A percentile compares a stretch with the other conserved stretches of the same genome.
Conservation (phyloP, 2,329 filamentous ascomycete genomes). For the Metarhizium sp. region DNA sequence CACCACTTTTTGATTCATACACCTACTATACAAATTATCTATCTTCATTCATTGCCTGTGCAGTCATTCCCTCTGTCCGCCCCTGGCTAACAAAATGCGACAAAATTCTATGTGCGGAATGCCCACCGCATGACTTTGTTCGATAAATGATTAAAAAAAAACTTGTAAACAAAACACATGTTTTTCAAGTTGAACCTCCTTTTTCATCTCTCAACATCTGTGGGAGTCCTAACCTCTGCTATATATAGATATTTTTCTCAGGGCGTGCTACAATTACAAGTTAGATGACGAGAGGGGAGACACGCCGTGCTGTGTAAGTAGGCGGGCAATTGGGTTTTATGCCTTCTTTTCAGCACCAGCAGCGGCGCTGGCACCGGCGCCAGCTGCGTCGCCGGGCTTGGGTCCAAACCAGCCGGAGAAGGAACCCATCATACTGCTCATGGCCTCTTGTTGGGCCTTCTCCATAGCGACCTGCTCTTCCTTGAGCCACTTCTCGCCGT, state of each 20-base stretch:
- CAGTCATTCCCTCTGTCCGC: not conserved
- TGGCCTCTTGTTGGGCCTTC: constrained; percentile 79
- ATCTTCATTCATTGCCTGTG: not conserved
- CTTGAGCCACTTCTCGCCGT: constrained; percentile 91
- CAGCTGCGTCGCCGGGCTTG: constrained; percentile 6
- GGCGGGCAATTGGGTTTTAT: not conserved
- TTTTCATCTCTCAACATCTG: not conserved
- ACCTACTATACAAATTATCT: constrained; percentile 6
- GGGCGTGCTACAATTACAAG: constrained; percentile 1
- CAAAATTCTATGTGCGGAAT: constrained; percentile 1
- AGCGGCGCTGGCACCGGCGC: not conserved
- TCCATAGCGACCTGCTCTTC: constrained; percentile 86
- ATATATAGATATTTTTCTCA: too few species aligned
- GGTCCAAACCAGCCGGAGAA: constrained; percentile 33
- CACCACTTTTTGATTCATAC: not conserved
- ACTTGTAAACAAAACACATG: not conserved
- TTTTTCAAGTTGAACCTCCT: too few species aligned
- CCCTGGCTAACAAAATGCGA: constrained; percentile 3
- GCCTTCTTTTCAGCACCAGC: constrained; percentile 10
- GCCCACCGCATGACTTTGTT: not conserved
- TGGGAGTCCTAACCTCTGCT: too few species aligned
- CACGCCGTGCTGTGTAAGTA: not conserved
- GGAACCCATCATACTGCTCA: constrained; percentile 83
- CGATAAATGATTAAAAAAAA: not conserved
- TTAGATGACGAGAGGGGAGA: not conserved